These are phyloP conservation scores for Rhizophora apiculata DNA, from an alignment of 345 rosid species.

Conservation along the genomic window DNA sequence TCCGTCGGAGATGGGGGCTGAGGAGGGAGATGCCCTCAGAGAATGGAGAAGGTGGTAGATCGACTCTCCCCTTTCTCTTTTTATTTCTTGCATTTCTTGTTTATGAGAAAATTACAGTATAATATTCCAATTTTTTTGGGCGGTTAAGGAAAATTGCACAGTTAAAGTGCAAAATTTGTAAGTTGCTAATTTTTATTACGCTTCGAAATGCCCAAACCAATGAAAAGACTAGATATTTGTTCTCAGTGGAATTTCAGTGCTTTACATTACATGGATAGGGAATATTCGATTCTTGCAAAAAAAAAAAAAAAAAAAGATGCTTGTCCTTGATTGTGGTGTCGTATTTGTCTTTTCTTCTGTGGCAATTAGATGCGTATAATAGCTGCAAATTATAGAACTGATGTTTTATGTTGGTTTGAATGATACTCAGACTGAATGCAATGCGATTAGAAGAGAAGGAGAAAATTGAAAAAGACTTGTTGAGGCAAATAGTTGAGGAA, in stretches of 20 bases:
- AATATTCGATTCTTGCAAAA: not conserved
- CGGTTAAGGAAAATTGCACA: no score
- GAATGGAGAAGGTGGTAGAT: slow-evolving; percentile 96
- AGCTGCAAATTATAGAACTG: not conserved
- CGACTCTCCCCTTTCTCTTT: not conserved
- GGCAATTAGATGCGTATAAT: no score
- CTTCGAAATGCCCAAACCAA: no score
- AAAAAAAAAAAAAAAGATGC: not conserved
- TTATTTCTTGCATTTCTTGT: not conserved
- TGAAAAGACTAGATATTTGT: not conserved
- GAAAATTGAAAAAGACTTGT: slow-evolving; percentile 62
- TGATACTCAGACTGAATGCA: slow-evolving; percentile 50
- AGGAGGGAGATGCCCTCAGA: slow-evolving; percentile 58
- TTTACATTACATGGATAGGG: not conserved
- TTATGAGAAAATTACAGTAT: not conserved
- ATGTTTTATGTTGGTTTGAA: slow-evolving; percentile 8
- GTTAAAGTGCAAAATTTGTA: no score
- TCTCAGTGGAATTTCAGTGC: not conserved
- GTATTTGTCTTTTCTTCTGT: not conserved
- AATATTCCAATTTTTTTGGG: not conserved
- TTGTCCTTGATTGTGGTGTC: not conserved
- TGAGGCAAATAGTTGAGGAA: slow-evolving; percentile 56
- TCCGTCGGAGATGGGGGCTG: slow-evolving; percentile 50
- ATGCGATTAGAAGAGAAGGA: slow-evolving; percentile 72
- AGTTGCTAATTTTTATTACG: no score